A percentile compares a stretch with the other conserved stretches of the same genome.
Conservation (phyloP, 495 filamentous ascomycete genomes). For the Lasiosphaeria ovina region DNA sequence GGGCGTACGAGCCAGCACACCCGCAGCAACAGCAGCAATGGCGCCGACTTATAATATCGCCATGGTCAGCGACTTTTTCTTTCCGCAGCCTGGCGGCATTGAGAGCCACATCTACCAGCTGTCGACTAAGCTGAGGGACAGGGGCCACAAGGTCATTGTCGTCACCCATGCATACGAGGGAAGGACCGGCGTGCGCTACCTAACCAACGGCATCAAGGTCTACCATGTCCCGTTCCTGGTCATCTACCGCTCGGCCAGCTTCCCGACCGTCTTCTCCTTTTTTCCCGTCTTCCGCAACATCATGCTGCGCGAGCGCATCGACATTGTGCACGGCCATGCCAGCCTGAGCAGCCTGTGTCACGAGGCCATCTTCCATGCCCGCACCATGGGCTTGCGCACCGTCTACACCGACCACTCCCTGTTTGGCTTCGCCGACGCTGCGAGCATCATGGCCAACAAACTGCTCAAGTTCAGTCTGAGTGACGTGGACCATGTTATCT, state of each 20-base stretch:
- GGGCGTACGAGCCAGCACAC: neutral
- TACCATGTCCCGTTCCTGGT: conserved; percentile 96
- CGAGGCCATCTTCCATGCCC: conserved; percentile 90
- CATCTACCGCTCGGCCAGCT: conserved; percentile 91
- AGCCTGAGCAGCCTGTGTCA: conserved; percentile 89
- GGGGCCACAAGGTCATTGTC: conserved; percentile 96
- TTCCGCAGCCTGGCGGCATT: conserved; percentile 91
- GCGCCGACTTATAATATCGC: conserved; percentile 60
- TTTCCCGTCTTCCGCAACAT: conserved; percentile 97
- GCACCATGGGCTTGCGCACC: conserved; percentile 93
- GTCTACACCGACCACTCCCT: conserved; percentile 98
- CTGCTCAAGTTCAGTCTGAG: conserved; percentile 92
- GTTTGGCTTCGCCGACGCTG: conserved; percentile 96
- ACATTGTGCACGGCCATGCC: conserved; percentile 96
- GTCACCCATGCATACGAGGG: conserved; percentile 96
- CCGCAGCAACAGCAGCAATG: conserved; percentile 39
- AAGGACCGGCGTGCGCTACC: conserved; percentile 89
- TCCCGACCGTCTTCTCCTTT: conserved; percentile 97
- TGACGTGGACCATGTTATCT: conserved; percentile 97
- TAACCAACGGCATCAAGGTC: conserved; percentile 97
- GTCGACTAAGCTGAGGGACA: conserved; percentile 91
- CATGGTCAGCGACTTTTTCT: conserved; percentile 99
- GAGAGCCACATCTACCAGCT: conserved; percentile 99
- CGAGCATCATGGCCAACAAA: conserved; percentile 94
- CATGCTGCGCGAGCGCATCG: conserved; percentile 84